Conservation (phyloP, 371 early-diverging fungal species). For the Amoeboaphelidium protococcarum region DNA sequence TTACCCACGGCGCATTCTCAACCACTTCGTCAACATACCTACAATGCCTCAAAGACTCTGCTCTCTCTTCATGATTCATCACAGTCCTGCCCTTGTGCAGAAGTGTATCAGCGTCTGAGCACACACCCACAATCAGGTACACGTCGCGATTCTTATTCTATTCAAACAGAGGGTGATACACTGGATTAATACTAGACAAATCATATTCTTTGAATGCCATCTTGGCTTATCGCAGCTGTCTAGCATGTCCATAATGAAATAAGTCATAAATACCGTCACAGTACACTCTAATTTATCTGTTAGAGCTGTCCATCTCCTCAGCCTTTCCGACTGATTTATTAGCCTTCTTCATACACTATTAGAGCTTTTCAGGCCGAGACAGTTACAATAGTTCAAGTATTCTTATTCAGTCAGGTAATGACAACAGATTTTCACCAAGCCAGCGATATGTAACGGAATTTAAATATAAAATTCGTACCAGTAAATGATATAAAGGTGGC, state of each 20-base stretch:
- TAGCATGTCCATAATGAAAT: constrained; percentile 85
- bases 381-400: too few relatives aligned
- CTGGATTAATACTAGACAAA: not conserved
- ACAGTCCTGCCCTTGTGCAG: constrained; percentile 76
- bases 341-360: too few relatives aligned
- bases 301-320: too few relatives aligned
- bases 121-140: constrained; percentile 18
- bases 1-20: constrained; percentile 64
- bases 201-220: constrained; percentile 48
- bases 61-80: constrained; percentile 58
- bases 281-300: not conserved
- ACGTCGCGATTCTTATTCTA: not conserved
- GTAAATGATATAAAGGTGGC: too few relatives aligned
- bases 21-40: constrained; percentile 89
- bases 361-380: too few relatives aligned
- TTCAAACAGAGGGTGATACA: too few relatives aligned
- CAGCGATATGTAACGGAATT: too few relatives aligned
- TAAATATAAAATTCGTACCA: too few relatives aligned
- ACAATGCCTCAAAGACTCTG: constrained; percentile 73
- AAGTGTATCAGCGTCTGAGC: constrained; percentile 57
- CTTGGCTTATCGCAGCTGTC: constrained; percentile 77
- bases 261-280: constrained; percentile 45
- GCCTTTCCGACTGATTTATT: too few relatives aligned
- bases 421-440: too few relatives aligned
- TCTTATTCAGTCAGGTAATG: too few relatives aligned